Conservation (phyloP, 306 rosid species). For the Pterocarpus santalinus region DNA sequence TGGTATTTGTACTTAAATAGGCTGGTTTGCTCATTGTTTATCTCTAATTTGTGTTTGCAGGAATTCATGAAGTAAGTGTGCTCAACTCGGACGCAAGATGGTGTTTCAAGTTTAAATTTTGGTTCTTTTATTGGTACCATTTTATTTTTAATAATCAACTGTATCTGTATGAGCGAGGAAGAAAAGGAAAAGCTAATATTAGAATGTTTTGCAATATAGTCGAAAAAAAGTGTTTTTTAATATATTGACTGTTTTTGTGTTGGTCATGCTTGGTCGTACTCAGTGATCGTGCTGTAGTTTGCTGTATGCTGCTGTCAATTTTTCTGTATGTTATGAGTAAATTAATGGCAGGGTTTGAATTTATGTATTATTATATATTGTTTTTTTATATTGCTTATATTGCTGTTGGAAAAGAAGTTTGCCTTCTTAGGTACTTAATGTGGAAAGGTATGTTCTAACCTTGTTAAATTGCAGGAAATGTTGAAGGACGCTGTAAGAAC, state of each 20-base stretch:
- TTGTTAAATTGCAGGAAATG: slow-evolving; percentile 79
- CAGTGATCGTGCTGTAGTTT: neutral
- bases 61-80: slow-evolving; percentile 96
- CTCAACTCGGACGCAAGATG: slow-evolving; percentile 40
- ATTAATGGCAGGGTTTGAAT: slow-evolving; percentile 7
- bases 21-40: neutral
- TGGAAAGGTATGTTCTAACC: slow-evolving; percentile 16
- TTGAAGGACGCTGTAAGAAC: slow-evolving; percentile 96
- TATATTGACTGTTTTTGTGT: neutral
- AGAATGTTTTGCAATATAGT: neutral
- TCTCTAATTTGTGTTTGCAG: slow-evolving; percentile 63
- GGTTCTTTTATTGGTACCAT: slow-evolving; percentile 15
- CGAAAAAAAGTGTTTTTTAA: neutral
- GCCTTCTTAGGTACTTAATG: neutral
- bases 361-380: neutral
- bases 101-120: slow-evolving; percentile 17
- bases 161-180: neutral
- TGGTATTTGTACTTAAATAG: neutral
- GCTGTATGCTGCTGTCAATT: neutral
- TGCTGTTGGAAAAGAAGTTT: neutral
- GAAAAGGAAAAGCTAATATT: neutral
- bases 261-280: slow-evolving; percentile 5
- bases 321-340: neutral
- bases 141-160: neutral
- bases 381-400: neutral